These are phyloP conservation scores for Umbelopsis isabellina DNA, from an alignment of 192 early-diverging fungal genomes.

Conservation along the genomic window DNA sequence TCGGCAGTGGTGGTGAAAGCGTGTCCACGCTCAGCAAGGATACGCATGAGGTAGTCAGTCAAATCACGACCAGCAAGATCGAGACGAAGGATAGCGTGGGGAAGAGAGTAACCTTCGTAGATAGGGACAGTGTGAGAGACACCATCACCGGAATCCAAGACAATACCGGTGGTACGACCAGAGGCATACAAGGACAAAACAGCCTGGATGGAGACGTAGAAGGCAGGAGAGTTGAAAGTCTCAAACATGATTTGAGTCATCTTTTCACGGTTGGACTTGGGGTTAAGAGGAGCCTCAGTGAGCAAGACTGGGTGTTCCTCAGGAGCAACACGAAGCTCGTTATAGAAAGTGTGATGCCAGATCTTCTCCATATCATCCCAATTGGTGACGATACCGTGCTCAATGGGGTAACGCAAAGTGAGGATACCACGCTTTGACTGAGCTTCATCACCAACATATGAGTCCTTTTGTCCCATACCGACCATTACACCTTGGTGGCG, in stretches of 20 bases:
- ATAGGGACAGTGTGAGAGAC: slow-evolving; percentile 97
- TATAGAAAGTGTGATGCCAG: slow-evolving; percentile 98
- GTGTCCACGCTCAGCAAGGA: slow-evolving; percentile 96
- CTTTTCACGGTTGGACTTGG: slow-evolving; percentile 98
- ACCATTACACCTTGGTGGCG: slow-evolving; percentile 90
- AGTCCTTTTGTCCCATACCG: slow-evolving; percentile 91
- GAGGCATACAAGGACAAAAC: slow-evolving; percentile 96
- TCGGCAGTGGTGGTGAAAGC: slow-evolving; percentile 94
- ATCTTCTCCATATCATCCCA: slow-evolving; percentile 96
- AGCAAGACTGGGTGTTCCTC: slow-evolving; percentile 98
- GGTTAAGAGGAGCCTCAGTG: slow-evolving; percentile 97
- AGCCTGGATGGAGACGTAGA: slow-evolving; percentile 97
- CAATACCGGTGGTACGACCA: slow-evolving; percentile 98
- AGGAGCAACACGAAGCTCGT: slow-evolving; percentile 96
- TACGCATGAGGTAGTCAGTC: slow-evolving; percentile 91
- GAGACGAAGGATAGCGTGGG: slow-evolving; percentile 95
- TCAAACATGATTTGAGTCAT: slow-evolving; percentile 99
- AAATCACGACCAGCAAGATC: slow-evolving; percentile 97
- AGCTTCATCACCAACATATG: slow-evolving; percentile 90
- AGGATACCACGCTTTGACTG: slow-evolving; percentile 90
- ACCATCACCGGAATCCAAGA: slow-evolving; percentile 98
- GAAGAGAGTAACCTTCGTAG: slow-evolving; percentile 95
- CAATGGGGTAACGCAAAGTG: slow-evolving; percentile 86
- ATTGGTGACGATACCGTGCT: slow-evolving; percentile 93
- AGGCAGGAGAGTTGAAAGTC: slow-evolving; percentile 95